A percentile compares a stretch with the other conserved stretches of the same genome.
phyloP scores from a whole-genome alignment of 768 basidiomycete genomes.

The Panus rudis region DNA sequence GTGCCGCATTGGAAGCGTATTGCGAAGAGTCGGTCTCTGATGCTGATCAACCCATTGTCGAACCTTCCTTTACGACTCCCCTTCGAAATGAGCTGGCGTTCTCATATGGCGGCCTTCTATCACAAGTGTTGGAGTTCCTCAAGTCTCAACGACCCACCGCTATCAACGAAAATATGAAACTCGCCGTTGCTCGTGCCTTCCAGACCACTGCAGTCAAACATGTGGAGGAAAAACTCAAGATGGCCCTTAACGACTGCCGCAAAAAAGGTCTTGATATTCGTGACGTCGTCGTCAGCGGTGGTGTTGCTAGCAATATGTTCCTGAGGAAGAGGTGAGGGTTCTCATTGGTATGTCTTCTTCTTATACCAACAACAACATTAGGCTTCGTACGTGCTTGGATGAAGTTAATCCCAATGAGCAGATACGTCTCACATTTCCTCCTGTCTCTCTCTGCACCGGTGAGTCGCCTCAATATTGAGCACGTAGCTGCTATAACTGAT shows the following conservation, averaged over 20 bases:
- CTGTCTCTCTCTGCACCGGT: constrained; percentile 78
- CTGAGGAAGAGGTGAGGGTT: constrained; percentile 54
- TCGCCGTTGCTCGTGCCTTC: constrained; percentile 61
- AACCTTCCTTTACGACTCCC: constrained; percentile 36
- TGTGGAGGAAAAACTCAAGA: constrained; percentile 63
- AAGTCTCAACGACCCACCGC: constrained; percentile 38
- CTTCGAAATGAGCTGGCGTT: constrained; percentile 55
- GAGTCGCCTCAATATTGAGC: constrained; percentile 13
- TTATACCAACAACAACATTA: constrained; percentile 16
- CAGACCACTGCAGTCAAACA: constrained; percentile 67
- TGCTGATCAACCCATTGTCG: constrained; percentile 3
- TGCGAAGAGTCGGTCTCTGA: constrained; percentile 32
- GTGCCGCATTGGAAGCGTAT: constrained; percentile 76
- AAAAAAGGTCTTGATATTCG: constrained; percentile 36
- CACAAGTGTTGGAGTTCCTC: constrained; percentile 56
- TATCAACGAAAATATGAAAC: constrained; percentile 32
- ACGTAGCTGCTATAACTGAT: no score
- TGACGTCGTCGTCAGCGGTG: constrained; percentile 80
- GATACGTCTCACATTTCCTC: constrained; percentile 64
- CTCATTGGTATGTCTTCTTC: constrained; percentile 8
- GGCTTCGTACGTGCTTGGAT: constrained; percentile 26
- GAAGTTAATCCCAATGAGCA: constrained; percentile 22
- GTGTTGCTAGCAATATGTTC: constrained; percentile 82
- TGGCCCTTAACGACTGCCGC: constrained; percentile 43
- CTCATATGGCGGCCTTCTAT: constrained; percentile 76